Percentiles rank a stretch among this genome's conserved stretches.
These are phyloP conservation scores for Colletotrichum gigasporum DNA, from an alignment of 2,329 filamentous ascomycete species.

Conservation along the genomic window DNA sequence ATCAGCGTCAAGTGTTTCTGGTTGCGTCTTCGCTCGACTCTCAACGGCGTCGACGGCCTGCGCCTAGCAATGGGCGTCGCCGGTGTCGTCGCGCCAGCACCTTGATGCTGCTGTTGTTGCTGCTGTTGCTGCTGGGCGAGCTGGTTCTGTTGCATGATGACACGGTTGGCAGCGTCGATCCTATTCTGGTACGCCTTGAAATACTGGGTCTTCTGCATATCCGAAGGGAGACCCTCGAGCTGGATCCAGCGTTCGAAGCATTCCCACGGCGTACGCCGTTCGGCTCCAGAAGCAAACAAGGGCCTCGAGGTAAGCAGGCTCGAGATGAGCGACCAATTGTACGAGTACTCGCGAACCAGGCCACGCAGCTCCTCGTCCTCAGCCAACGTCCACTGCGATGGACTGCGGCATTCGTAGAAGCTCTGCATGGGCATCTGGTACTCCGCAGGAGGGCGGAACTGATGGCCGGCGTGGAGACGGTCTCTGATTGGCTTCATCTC, in stretches of 20 bases:
- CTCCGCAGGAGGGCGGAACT: slow-evolving; percentile 92
- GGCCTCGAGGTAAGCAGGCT: slow-evolving; percentile 80
- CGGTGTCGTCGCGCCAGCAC: slow-evolving; percentile 46
- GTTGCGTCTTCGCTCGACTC: slow-evolving; percentile 87
- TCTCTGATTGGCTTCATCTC: slow-evolving; percentile 92
- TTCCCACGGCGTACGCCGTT: slow-evolving; percentile 95
- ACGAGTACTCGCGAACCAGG: slow-evolving; percentile 90
- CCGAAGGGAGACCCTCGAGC: slow-evolving; percentile 87
- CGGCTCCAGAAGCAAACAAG: slow-evolving; percentile 82
- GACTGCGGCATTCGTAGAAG: slow-evolving; percentile 88
- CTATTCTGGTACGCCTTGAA: slow-evolving; percentile 78
- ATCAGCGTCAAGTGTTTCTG: slow-evolving; percentile 89
- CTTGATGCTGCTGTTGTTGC: slow-evolving; percentile 62
- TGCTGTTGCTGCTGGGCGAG: slow-evolving; percentile 49
- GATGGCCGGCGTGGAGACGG: slow-evolving; percentile 87
- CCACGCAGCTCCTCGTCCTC: slow-evolving; percentile 91
- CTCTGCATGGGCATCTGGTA: slow-evolving; percentile 87
- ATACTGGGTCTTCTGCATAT: slow-evolving; percentile 96
- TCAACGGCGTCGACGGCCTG: slow-evolving; percentile 79
- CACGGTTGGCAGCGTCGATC: slow-evolving; percentile 67
- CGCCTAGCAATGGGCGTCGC: slow-evolving; percentile 65
- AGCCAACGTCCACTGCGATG: slow-evolving; percentile 89
- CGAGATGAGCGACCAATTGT: slow-evolving; percentile 97
- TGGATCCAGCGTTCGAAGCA: slow-evolving; percentile 98
- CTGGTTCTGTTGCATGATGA: slow-evolving; percentile 63